Evolutionary conservation across 2,329 filamentous ascomycete genomes (phyloP), one percentile per base, ranked within the genome.

Genomic region (Plectosphaerella sp.): DNA sequence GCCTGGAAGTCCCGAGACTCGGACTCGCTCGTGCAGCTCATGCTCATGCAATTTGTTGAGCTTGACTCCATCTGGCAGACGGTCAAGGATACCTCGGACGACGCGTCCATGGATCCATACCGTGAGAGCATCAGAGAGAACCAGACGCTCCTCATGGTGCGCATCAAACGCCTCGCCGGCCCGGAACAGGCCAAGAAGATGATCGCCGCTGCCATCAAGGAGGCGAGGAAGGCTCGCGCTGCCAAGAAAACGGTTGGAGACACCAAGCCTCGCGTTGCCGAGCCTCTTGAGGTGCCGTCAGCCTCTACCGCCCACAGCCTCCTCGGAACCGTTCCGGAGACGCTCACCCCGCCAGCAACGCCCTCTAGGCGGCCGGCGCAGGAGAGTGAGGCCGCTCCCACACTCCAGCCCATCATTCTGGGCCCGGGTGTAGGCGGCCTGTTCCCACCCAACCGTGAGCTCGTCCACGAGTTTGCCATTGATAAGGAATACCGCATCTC

Each of bases 11-110:
- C 89, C 2, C 82, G 88, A 49, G 89, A 93, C 64, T 89, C 88
- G 0, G 85, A 85, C 50, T 85, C 88, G 0, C 74, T 94, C 5
- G 83, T 93, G 49, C 87, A 92, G 61, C 86, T 90, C 51, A 92
- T 94, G 89, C 78, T 93, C n/a, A 80, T 89, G 62, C 88, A 91
- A 58, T 92, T 93, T 66, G 88, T 92, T 16, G 89, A 91, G 64
- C 79, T 94, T 2, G 89, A 94, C 62, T 86, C 86, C 36, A 93
- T 93, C 47, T 88, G 88, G 77, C 87, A 91, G 64, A 89, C 87
- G 3, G 88, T 94, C 64, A 91, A 91, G 66, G 85, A 91, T 60
- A 85, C 86, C 49, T 88, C 84, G 0, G 84, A 89, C 47, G 84
- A 87, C 39, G 82, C 84, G 15, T 88, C 91, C 3, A 82, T 87